Conservation (phyloP, 2,329 filamentous ascomycete genomes). For the Diaporthe vexans region DNA sequence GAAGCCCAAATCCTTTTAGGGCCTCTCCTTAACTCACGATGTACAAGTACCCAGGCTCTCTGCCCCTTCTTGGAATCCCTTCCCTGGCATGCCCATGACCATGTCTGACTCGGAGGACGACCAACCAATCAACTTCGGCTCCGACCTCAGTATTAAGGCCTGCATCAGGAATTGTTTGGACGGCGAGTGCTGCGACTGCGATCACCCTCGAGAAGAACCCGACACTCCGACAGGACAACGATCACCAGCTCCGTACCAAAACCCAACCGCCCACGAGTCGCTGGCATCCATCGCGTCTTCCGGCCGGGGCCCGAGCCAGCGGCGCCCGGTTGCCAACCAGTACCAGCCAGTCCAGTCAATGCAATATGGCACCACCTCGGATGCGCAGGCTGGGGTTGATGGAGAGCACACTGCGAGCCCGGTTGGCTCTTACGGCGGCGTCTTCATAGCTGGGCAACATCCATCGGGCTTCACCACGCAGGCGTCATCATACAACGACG, state of each 20-base stretch:
- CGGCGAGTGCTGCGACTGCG: conserved; percentile 6
- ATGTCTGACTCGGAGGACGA: not conserved
- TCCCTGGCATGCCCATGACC: not conserved
- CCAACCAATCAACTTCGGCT: conserved; percentile 16
- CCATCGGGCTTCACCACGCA: conserved; percentile 16
- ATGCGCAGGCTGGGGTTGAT: not conserved
- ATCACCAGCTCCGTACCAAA: not conserved
- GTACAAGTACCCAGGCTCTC: not conserved
- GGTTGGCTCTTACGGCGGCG: not conserved
- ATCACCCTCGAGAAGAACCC: not conserved
- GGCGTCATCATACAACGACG: not conserved
- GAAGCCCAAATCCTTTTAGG: not conserved
- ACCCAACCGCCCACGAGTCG: not conserved
- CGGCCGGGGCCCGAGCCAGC: conserved; percentile 5
- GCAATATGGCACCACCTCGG: not conserved
- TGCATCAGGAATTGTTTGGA: not conserved
- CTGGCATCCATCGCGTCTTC: not conserved
- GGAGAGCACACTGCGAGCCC: not conserved
- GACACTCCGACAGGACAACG: not conserved
- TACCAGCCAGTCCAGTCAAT: not conserved
- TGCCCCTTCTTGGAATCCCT: too few relatives aligned
- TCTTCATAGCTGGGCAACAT: not conserved
- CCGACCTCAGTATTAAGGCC: not conserved
- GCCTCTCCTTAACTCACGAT: not conserved
- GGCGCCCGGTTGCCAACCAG: not conserved